phyloP scores from a whole-genome alignment of 2,329 filamentous ascomycete genomes.

The Exophiala sp. region DNA sequence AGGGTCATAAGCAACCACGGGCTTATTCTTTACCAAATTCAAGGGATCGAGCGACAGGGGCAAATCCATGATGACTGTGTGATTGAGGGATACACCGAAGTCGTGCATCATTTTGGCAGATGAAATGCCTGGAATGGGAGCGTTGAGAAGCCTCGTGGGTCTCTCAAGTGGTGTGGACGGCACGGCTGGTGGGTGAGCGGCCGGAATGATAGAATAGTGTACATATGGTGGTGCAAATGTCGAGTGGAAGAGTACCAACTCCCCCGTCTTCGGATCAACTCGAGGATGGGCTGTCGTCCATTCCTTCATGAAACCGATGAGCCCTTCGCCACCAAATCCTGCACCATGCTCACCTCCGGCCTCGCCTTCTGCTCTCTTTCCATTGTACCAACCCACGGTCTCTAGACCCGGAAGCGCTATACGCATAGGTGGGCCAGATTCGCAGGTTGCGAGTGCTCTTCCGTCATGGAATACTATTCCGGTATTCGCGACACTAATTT shows the following conservation, averaged over 20 bases:
- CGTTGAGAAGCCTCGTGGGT: constrained; percentile 44
- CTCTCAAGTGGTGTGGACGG: constrained; percentile 27
- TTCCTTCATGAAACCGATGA: constrained; percentile 62
- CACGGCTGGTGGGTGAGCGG: constrained; percentile 33
- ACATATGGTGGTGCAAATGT: constrained; percentile 64
- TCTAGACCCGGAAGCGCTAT: constrained; percentile 61
- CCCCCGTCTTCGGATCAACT: constrained; percentile 61
- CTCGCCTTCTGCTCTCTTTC: constrained; percentile 49
- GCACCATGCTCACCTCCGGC: constrained; percentile 26
- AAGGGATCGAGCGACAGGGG: constrained; percentile 63
- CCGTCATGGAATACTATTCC: constrained; percentile 65
- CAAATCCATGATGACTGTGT: constrained; percentile 67
- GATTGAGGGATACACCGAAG: constrained; percentile 61
- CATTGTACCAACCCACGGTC: constrained; percentile 69
- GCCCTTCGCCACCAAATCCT: constrained; percentile 54
- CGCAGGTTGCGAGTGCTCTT: constrained; percentile 65
- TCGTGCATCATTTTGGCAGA: constrained; percentile 74
- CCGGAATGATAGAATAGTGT: constrained; percentile 60
- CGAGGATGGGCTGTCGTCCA: constrained; percentile 68
- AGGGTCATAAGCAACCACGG: constrained; percentile 59
- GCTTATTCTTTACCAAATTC: constrained; percentile 55
- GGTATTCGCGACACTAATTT: constrained; percentile 69
- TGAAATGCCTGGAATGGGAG: constrained; percentile 58
- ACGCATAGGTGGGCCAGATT: constrained; percentile 67
- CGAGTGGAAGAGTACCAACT: constrained; percentile 66